Evolutionary conservation across 2,329 filamentous ascomycete genomes (phyloP).

Genomic region (Exophiala alcalophila): DNA sequence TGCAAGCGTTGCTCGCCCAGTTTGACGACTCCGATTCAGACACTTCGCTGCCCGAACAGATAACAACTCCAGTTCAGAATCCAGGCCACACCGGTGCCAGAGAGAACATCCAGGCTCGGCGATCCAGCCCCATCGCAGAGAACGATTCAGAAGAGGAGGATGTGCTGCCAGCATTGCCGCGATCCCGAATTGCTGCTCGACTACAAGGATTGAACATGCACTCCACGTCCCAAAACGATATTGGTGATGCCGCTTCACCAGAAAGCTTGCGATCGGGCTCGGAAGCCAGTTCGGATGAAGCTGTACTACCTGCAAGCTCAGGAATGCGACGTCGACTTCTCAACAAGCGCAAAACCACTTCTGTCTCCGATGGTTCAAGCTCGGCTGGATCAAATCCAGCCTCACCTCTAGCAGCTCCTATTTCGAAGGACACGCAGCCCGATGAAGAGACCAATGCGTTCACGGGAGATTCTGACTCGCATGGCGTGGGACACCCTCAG

Average conservation of each 20-base stretch:
- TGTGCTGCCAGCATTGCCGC: slow-evolving; percentile 48
- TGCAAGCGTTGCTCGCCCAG: slow-evolving; percentile 49
- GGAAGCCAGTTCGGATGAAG: slow-evolving; percentile 14
- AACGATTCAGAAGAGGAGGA: slow-evolving; percentile 48
- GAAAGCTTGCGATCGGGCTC: background rate
- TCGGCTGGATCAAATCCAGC: slow-evolving; percentile 28
- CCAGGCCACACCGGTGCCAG: background rate
- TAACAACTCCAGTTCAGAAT: background rate
- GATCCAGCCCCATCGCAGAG: too few relatives aligned
- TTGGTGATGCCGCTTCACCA: slow-evolving; percentile 13
- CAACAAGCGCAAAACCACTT: slow-evolving; percentile 33
- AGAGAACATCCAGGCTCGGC: too few relatives aligned
- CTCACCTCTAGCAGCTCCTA: too few relatives aligned
- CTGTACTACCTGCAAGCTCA: slow-evolving; percentile 34
- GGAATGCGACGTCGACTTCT: slow-evolving; percentile 34
- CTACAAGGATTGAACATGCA: slow-evolving; percentile 48
- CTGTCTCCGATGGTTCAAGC: slow-evolving; percentile 31
- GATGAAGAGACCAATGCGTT: too few relatives aligned
- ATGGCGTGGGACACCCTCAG: slow-evolving; percentile 26
- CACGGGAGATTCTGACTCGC: slow-evolving; percentile 30
- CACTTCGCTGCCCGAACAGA: background rate
- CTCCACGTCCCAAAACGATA: background rate
- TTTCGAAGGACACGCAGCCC: too few relatives aligned
- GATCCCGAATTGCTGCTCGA: slow-evolving; percentile 62
- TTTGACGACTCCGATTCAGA: slow-evolving; percentile 50